Conservation (phyloP, 2,329 filamentous ascomycete genomes). For the Aureobasidium subglaciale region DNA sequence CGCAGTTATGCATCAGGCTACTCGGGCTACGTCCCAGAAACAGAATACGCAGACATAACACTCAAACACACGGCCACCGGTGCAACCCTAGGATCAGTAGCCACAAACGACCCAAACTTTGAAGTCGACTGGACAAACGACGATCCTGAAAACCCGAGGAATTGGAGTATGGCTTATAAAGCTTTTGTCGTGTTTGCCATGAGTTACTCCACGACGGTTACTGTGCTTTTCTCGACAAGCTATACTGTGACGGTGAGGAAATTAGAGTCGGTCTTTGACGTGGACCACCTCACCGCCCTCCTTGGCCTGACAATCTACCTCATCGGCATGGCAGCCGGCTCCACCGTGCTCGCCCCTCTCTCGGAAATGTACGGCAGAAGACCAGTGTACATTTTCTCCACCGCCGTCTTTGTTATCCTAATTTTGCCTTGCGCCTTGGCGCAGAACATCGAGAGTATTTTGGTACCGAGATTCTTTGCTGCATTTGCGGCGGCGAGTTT, state of each 20-base stretch:
- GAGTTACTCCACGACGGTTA: slow-evolving; percentile 48
- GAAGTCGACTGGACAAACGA: slow-evolving; percentile 65
- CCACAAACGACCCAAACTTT: slow-evolving; percentile 49
- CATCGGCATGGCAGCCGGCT: slow-evolving; percentile 64
- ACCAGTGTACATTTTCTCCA: slow-evolving; percentile 60
- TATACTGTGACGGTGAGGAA: slow-evolving; percentile 68
- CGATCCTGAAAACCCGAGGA: slow-evolving; percentile 58
- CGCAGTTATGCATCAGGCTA: slow-evolving; percentile 15
- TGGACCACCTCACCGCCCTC: slow-evolving; percentile 56
- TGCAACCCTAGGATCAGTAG: not conserved
- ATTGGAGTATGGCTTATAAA: slow-evolving; percentile 59
- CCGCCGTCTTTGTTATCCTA: slow-evolving; percentile 58
- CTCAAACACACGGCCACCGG: slow-evolving; percentile 9
- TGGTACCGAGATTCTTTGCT: slow-evolving; percentile 68
- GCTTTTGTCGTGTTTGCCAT: slow-evolving; percentile 47
- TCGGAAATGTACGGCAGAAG: slow-evolving; percentile 63
- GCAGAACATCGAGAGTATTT: slow-evolving; percentile 58
- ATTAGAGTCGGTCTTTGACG: slow-evolving; percentile 59
- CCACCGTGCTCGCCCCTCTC: slow-evolving; percentile 65
- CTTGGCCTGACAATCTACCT: slow-evolving; percentile 75
- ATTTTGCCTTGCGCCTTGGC: slow-evolving; percentile 67
- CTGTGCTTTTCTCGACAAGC: slow-evolving; percentile 66
- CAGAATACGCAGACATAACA: slow-evolving; percentile 13
- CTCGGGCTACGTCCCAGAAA: slow-evolving; percentile 6
- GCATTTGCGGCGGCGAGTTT: slow-evolving; percentile 70